Evolutionary conservation across 768 basidiomycete genomes (phyloP).

Genomic region (Russula brevipes): DNA sequence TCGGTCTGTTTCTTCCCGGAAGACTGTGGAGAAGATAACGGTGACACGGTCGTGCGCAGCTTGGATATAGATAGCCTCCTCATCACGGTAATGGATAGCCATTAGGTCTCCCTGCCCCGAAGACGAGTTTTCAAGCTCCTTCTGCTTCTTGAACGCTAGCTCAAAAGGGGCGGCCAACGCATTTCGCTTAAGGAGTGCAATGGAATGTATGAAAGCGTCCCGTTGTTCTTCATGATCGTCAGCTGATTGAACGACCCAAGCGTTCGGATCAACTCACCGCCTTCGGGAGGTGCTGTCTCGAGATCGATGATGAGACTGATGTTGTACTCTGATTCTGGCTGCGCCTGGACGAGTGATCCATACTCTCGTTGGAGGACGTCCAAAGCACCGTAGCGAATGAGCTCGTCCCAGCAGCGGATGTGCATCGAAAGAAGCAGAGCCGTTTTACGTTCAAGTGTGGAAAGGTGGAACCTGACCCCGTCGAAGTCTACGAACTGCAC

Average conservation of each 20-base stretch:
- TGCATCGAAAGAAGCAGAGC: constrained; percentile 87
- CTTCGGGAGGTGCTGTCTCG: constrained; percentile 74
- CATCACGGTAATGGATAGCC: constrained; percentile 90
- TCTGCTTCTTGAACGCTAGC: constrained; percentile 76
- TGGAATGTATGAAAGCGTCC: constrained; percentile 70
- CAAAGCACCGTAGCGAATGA: constrained; percentile 79
- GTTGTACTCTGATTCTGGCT: constrained; percentile 84
- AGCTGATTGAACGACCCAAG: background rate
- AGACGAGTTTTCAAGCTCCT: constrained; percentile 70
- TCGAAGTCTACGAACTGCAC: constrained; percentile 98
- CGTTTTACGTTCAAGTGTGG: constrained; percentile 82
- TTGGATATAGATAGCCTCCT: constrained; percentile 95
- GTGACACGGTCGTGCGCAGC: constrained; percentile 94
- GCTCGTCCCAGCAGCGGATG: constrained; percentile 95
- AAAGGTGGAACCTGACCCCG: constrained; percentile 89
- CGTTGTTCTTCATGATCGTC: constrained; percentile 56
- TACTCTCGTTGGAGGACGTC: constrained; percentile 81
- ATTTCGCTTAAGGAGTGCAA: constrained; percentile 87
- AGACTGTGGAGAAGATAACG: constrained; percentile 94
- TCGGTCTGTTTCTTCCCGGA: constrained; percentile 95
- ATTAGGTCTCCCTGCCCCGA: constrained; percentile 75
- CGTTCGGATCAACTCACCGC: constrained; percentile 49
- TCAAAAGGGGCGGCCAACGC: constrained; percentile 95
- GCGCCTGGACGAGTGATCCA: constrained; percentile 56
- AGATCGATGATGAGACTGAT: constrained; percentile 84